Evolutionary conservation across 108 stramenopile species (phyloP).

Genomic region (Schizochytrium sp.): DNA sequence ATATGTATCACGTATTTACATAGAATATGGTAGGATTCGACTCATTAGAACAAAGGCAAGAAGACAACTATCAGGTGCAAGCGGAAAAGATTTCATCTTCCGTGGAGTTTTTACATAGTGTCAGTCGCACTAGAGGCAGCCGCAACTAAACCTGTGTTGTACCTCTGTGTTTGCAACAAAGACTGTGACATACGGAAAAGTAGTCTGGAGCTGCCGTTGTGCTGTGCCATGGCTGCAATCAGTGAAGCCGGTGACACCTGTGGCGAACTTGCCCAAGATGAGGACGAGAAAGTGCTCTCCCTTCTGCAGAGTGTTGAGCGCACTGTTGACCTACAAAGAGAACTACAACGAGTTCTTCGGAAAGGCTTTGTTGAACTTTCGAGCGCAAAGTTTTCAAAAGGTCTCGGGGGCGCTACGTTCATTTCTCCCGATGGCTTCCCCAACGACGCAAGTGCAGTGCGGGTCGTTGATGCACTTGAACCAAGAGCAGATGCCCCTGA

Average conservation of each 20-base stretch:
- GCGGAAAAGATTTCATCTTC: no score
- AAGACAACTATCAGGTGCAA: no score
- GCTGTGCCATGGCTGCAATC: background rate
- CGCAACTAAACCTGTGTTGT: no score
- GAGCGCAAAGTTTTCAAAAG: slow-evolving; percentile 57
- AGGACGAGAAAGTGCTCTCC: background rate
- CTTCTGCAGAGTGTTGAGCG: background rate
- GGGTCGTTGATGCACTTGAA: background rate
- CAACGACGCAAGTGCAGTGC: background rate
- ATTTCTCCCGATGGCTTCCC: slow-evolving; percentile 4
- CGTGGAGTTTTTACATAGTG: no score
- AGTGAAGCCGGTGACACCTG: background rate
- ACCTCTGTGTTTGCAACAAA: no score
- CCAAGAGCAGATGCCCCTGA: background rate
- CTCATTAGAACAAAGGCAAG: no score
- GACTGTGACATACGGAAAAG: no score
- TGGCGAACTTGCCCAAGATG: background rate
- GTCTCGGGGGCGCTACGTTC: slow-evolving; percentile 10
- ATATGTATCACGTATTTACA: no score
- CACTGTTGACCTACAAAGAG: slow-evolving; percentile 2
- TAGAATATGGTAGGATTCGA: no score
- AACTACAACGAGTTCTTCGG: background rate
- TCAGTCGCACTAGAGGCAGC: no score
- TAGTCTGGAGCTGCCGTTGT: no score
- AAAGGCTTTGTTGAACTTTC: slow-evolving; percentile 39